Evolutionary conservation across 768 basidiomycete genomes (phyloP).

Genomic region (Serendipita sp.): DNA sequence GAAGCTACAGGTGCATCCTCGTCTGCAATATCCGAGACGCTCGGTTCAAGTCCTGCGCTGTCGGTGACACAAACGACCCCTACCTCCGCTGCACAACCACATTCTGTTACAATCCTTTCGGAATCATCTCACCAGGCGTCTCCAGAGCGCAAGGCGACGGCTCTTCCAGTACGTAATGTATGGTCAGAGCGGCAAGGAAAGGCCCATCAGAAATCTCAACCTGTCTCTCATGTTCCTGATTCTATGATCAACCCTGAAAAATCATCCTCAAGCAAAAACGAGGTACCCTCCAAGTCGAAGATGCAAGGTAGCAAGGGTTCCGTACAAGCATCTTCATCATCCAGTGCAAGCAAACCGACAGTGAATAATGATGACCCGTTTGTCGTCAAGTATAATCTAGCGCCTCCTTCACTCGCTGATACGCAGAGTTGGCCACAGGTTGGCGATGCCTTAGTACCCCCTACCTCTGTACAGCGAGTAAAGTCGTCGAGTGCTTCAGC

Average conservation of each 20-base stretch:
- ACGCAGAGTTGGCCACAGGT: constrained; percentile 31
- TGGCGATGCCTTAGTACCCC: constrained; percentile 19
- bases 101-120: not conserved
- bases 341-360: no score
- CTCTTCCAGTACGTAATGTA: not conserved
- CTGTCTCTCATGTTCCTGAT: no score
- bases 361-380: constrained; percentile 13
- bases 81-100: not conserved
- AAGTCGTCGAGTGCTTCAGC: constrained; percentile 21
- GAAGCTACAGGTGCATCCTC: not conserved
- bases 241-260: no score
- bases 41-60: not conserved
- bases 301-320: no score
- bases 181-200: not conserved
- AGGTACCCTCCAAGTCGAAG: no score
- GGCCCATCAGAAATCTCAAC: no score
- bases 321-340: no score
- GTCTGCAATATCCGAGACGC: not conserved
- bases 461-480: constrained; percentile 17
- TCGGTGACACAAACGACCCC: not conserved
- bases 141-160: not conserved
- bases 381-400: not conserved
- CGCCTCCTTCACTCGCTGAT: constrained; percentile 20
- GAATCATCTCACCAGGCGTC: not conserved
- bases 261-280: no score